Base-by-base conservation (phyloP, 108 stramenopile genomes). In the Asterionellopsis glacialis region DNA sequence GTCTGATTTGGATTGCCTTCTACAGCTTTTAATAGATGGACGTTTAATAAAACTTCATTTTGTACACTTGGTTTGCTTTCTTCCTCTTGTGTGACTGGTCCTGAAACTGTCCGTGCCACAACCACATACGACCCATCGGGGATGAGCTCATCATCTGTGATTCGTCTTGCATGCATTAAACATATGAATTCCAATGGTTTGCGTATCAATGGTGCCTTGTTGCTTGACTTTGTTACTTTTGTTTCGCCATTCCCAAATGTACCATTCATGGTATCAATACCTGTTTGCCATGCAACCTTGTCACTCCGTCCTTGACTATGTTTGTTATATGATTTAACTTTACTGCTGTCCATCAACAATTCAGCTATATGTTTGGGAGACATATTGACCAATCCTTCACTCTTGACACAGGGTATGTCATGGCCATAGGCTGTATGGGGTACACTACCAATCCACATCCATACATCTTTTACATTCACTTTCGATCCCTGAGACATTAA, bases 281-380 rank as follows among this genome's bases (percentile, higher is more conserved):
- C 73, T 11, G 12, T 53, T 50, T 81, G 74, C 52, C 80, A 65
- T 11, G 56, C 52, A 13, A 76, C 21, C 1, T 59, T 21, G 55
- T 91, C 90, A 23, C 55, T 62, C 21, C 90, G 57, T 10, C 87
- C 90, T 23, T 80, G 69, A 59, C 79, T 84, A 22, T 81, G 72
- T 49, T 84, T 84, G 69, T 91, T 91, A 68, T 91, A 91, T 59
- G 84, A 81, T 43, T 80, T 64, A 11, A 88, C 87, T 16, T 84
- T 73, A 16, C 19, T 41, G 23, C 77, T 80, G 66, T 91, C 90
- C 53, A 91, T 75, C 13, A 91, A 51, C 52, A 91, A 61, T 43
- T 86, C 84, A 19, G 80, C 70, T 11, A 91, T 45, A 0, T 69
- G 64, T 48, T 82, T 72, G 11, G 90, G 63, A 16, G 71, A 66